Conservation (phyloP, 805 yeast species). For the Priceomyces carsonii region DNA sequence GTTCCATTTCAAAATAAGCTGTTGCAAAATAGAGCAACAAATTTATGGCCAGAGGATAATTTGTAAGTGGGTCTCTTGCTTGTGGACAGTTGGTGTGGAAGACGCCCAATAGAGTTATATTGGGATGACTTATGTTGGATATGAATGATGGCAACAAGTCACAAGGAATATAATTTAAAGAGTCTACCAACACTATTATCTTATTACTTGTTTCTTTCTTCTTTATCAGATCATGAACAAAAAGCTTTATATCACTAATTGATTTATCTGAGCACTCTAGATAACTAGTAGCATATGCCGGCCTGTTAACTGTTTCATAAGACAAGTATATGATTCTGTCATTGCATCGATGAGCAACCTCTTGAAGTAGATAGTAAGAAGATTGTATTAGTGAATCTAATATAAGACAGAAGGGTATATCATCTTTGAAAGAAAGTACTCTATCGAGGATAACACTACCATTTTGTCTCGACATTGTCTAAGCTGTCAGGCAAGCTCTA, state of each 20-base stretch:
- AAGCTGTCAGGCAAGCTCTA: no score
- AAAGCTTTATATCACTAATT: slow-evolving; percentile 16
- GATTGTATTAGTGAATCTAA: slow-evolving; percentile 74
- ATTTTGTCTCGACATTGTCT: slow-evolving; percentile 32
- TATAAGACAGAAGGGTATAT: slow-evolving; percentile 69
- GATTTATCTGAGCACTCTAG: slow-evolving; percentile 41
- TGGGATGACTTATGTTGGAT: slow-evolving; percentile 42
- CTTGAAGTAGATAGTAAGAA: slow-evolving; percentile 54
- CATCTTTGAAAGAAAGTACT: slow-evolving; percentile 67
- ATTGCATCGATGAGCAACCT: slow-evolving; percentile 49
- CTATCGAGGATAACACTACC: slow-evolving; percentile 61
- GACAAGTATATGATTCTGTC: slow-evolving; percentile 56
- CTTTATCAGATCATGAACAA: slow-evolving; percentile 14
- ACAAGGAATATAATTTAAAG: slow-evolving; percentile 58
- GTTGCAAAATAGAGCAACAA: slow-evolving; percentile 74
- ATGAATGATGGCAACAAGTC: slow-evolving; percentile 51
- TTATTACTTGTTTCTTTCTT: slow-evolving; percentile 20
- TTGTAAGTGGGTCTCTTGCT: slow-evolving; percentile 35
- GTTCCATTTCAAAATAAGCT: slow-evolving; percentile 62
- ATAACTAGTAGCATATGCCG: slow-evolving; percentile 49
- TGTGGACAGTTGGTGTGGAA: slow-evolving; percentile 39
- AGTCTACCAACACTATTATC: slow-evolving; percentile 60
- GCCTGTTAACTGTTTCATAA: slow-evolving; percentile 62
- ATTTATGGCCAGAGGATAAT: slow-evolving; percentile 55
- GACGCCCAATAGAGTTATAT: slow-evolving; percentile 31